phyloP scores from a whole-genome alignment of 2,329 filamentous ascomycete species.

The Sodiomyces alkalinus region DNA sequence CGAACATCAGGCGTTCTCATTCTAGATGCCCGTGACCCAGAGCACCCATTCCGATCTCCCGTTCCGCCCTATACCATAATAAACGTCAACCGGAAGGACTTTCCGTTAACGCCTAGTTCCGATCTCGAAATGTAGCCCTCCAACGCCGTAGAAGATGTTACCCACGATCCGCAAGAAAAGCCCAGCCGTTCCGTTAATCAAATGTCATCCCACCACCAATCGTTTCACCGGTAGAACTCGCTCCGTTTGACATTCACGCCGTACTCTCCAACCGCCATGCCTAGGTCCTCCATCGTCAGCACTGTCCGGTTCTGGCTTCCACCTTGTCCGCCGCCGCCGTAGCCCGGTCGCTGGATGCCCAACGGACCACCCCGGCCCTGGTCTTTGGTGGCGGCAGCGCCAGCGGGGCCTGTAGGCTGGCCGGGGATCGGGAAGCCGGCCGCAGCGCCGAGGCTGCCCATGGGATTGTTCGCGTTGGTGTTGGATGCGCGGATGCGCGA shows the following conservation, averaged over 20 bases:
- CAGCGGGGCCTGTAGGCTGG: conserved; percentile 39
- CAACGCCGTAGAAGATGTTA: too few species aligned
- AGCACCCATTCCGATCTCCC: too few species aligned
- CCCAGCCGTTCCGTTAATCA: too few species aligned
- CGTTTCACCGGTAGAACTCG: conserved; percentile 79
- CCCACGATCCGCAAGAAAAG: too few species aligned
- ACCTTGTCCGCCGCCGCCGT: conserved; percentile 77
- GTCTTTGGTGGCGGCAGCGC: conserved; percentile 38
- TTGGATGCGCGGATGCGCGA: conserved; percentile 88
- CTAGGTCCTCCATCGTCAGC: conserved; percentile 94
- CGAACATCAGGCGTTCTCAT: background rate
- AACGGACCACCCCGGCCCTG: conserved; percentile 44
- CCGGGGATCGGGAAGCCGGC: conserved; percentile 53
- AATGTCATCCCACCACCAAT: too few species aligned
- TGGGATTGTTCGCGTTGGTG: conserved; percentile 73
- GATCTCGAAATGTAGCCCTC: too few species aligned
- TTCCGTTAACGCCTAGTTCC: too few species aligned
- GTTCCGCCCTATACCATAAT: too few species aligned
- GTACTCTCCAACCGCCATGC: conserved; percentile 96
- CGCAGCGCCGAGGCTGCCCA: conserved; percentile 69
- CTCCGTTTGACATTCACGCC: conserved; percentile 94
- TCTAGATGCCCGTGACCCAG: conserved; percentile 1
- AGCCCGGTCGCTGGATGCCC: conserved; percentile 64
- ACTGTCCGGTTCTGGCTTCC: conserved; percentile 85
- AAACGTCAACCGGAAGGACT: too few species aligned